These are phyloP conservation scores for Trichoderma lentiforme DNA, from an alignment of 2,329 filamentous ascomycete genomes.

Conservation along the genomic window DNA sequence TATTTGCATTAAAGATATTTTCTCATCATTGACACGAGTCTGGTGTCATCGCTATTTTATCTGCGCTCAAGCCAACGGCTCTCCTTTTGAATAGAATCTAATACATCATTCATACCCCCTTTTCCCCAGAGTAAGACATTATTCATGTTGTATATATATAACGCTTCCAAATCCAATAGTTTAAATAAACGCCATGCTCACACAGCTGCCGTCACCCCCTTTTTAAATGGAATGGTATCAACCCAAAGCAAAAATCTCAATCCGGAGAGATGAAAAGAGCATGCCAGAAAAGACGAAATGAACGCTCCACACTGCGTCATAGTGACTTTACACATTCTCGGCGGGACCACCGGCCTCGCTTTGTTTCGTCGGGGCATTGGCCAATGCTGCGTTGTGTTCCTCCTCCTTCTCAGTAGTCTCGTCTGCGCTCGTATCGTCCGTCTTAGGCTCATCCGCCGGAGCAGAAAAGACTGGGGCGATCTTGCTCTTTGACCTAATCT, in stretches of 20 bases:
- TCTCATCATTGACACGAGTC: not conserved
- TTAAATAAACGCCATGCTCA: slow-evolving; percentile 8
- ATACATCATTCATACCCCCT: not conserved
- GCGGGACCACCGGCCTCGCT: slow-evolving; percentile 24
- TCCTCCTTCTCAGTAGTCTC: slow-evolving; percentile 31
- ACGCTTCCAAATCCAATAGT: not conserved
- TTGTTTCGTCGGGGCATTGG: slow-evolving; percentile 33
- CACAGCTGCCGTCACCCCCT: not conserved
- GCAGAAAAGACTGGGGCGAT: slow-evolving; percentile 49
- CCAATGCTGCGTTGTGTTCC: slow-evolving; percentile 33
- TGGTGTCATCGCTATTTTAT: not conserved
- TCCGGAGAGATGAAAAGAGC: not conserved
- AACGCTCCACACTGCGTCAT: not conserved
- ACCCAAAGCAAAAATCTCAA: not conserved
- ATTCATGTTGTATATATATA: slow-evolving; percentile 1
- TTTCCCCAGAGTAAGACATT: slow-evolving; percentile 1
- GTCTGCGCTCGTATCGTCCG: slow-evolving; percentile 21
- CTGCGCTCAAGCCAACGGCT: not conserved
- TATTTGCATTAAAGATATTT: not conserved
- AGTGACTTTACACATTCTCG: slow-evolving; percentile 20
- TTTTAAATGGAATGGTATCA: slow-evolving; percentile 8
- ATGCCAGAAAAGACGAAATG: not conserved
- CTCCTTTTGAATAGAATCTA: not conserved
- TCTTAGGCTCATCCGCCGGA: slow-evolving; percentile 21
- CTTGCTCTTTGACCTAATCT: slow-evolving; percentile 52